Evolutionary conservation across 495 filamentous ascomycete genomes (phyloP).

Genomic region (Hypomontagnella submonticulosa): DNA sequence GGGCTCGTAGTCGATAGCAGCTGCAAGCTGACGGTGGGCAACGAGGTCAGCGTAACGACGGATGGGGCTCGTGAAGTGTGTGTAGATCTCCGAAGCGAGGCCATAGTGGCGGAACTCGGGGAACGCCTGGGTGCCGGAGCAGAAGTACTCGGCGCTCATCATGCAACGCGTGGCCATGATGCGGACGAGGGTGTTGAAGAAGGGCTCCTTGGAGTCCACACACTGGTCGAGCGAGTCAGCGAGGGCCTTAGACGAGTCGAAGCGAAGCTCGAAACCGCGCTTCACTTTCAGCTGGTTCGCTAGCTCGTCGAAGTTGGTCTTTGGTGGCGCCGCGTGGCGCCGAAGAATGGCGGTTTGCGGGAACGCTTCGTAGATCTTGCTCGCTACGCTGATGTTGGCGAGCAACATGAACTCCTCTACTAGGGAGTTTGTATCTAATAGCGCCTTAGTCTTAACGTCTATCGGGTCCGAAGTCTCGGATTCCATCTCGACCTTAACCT

Average conservation of each 20-base stretch:
- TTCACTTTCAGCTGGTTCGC: constrained; percentile 88
- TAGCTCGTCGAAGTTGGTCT: constrained; percentile 95
- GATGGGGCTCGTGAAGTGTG: constrained; percentile 97
- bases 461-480: constrained; percentile 95
- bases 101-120: constrained; percentile 97
- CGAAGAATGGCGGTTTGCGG: constrained; percentile 95
- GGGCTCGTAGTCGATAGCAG: constrained; percentile 91
- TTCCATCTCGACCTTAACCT: constrained; percentile 93
- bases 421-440: constrained; percentile 95
- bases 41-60: constrained; percentile 95
- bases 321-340: constrained; percentile 89
- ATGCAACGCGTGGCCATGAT: constrained; percentile 98
- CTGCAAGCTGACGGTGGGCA: constrained; percentile 92
- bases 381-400: constrained; percentile 92
- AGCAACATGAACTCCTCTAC: constrained; percentile 99
- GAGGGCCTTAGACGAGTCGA: constrained; percentile 87
- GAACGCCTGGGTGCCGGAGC: constrained; percentile 88
- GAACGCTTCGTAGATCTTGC: constrained; percentile 87
- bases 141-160: constrained; percentile 99
- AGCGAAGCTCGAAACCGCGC: constrained; percentile 77
- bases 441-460: constrained; percentile 93
- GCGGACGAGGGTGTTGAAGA: constrained; percentile 97
- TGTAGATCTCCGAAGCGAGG: constrained; percentile 95
- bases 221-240: constrained; percentile 91
- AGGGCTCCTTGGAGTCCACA: constrained; percentile 83